Conservation (phyloP, 345 rosid species). For the Moricandia arvensis region DNA sequence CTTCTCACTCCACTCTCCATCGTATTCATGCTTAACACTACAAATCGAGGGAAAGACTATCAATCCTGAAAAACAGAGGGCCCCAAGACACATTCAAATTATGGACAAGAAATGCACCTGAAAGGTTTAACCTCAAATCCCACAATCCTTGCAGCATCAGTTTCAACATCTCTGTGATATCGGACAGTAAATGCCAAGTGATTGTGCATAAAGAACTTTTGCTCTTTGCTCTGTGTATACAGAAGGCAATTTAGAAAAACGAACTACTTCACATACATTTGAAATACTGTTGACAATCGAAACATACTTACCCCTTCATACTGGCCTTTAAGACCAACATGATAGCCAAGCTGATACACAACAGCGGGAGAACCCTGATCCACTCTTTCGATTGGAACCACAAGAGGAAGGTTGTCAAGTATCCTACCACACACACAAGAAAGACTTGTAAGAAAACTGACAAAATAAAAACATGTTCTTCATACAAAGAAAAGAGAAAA, state of each 20-base stretch:
- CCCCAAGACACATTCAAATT: neutral
- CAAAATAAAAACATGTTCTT: neutral
- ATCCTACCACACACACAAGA: slow-evolving; percentile 59
- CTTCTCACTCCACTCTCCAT: slow-evolving; percentile 71
- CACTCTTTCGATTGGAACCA: slow-evolving; percentile 70
- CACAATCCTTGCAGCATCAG: slow-evolving; percentile 85
- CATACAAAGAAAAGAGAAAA: no score
- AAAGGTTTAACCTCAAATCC: slow-evolving; percentile 95
- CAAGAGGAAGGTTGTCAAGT: slow-evolving; percentile 98
- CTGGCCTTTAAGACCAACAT: slow-evolving; percentile 92
- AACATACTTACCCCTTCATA: slow-evolving; percentile 70
- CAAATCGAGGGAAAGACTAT: slow-evolving; percentile 16
- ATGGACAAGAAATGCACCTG: slow-evolving; percentile 49
- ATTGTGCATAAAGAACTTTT: slow-evolving; percentile 84
- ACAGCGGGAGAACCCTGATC: slow-evolving; percentile 70
- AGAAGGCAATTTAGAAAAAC: slow-evolving; percentile 30
- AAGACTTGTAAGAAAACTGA: slow-evolving; percentile 9
- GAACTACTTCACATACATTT: neutral
- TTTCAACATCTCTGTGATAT: slow-evolving; percentile 71
- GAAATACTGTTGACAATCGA: neutral
- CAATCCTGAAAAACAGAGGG: neutral
- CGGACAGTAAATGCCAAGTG: slow-evolving; percentile 86
- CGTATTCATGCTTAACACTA: slow-evolving; percentile 87
- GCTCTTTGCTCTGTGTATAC: slow-evolving; percentile 76
- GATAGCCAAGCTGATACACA: slow-evolving; percentile 89